These are phyloP conservation scores for Sclerotinia nivalis DNA, from an alignment of 2,329 filamentous ascomycete genomes.

Conservation along the genomic window DNA sequence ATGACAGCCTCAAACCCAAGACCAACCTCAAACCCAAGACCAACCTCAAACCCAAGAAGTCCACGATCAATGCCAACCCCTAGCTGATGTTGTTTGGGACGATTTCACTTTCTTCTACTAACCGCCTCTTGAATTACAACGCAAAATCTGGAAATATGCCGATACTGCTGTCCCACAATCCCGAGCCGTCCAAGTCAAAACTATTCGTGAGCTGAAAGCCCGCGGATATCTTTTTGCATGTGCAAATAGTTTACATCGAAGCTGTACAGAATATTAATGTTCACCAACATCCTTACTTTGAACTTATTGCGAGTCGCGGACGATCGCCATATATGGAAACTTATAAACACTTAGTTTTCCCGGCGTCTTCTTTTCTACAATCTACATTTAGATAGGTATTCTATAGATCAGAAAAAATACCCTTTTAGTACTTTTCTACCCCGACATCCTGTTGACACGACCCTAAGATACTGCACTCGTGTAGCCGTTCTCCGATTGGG, in stretches of 20 bases:
- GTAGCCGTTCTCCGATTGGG: background rate
- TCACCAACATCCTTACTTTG: background rate
- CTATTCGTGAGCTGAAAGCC: background rate
- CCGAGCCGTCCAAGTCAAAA: background rate
- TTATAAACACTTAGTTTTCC: background rate
- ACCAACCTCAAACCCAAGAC: background rate
- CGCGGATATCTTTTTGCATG: no score
- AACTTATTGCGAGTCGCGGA: background rate
- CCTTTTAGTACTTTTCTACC: rapidly evolving
- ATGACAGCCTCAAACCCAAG: background rate
- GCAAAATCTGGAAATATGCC: background rate
- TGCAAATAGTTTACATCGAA: background rate
- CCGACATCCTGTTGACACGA: background rate
- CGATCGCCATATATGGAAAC: background rate
- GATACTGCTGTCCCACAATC: background rate
- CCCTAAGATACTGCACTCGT: background rate
- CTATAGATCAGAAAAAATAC: background rate
- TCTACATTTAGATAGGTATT: background rate
- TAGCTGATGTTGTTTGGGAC: background rate
- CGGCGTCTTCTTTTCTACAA: background rate
- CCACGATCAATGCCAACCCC: no score
- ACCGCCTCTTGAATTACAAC: background rate
- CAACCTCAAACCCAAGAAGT: background rate
- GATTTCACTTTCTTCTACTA: background rate
- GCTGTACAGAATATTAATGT: no score